Evolutionary conservation across 106 monocot genomes (phyloP), one percentile per base, ranked within the genome.

Genomic region (Phalaenopsis aphrodite): DNA sequence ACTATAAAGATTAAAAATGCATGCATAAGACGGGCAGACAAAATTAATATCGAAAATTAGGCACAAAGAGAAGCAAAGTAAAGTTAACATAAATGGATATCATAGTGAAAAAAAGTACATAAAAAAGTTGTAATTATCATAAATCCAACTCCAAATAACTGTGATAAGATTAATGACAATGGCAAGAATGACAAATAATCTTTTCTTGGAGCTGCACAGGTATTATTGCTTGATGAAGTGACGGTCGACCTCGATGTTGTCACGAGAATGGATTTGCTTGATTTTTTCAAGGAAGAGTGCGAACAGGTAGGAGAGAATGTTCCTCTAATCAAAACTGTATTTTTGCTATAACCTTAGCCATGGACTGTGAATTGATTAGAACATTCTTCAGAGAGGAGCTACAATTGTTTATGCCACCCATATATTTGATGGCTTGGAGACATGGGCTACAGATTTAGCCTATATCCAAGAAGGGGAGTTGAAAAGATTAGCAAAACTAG

Each of bases 181-280:
- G 61, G 21, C 8, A 8, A 61, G 4, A 21, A 5, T 61, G 61
- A 61, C 30, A 4, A 10, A n/a, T 21, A 18, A 61, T 61, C 30
- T 10, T 61, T 61, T 21, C 61, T 61, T 61, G n/a, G 58, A 61
- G 21, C 5, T 69, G 38, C 41, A 24, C 91, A 98, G 94, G 98
- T 88, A 43, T 79, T 98, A 52, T 86, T 98, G 81, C 92, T 98
- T 55, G 98, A 98, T 82, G 98, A 98, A 79, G 79, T 98, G 11
- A 98, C 98, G 2, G 98, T 98, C 41, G 98, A 98, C 77, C 85
- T 98, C 23, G 98, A 98, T 84, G 98, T 98, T 23, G 98, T 98
- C 16, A 89, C 98, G 17, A 90, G 98, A 84, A 98, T 98, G 98
- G 98, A 98, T 85, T 81, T 98, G 36, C 92, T 98, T 12, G 88